Base-by-base conservation (phyloP, 345 rosid genomes). In the Schrenkiella parvula region DNA sequence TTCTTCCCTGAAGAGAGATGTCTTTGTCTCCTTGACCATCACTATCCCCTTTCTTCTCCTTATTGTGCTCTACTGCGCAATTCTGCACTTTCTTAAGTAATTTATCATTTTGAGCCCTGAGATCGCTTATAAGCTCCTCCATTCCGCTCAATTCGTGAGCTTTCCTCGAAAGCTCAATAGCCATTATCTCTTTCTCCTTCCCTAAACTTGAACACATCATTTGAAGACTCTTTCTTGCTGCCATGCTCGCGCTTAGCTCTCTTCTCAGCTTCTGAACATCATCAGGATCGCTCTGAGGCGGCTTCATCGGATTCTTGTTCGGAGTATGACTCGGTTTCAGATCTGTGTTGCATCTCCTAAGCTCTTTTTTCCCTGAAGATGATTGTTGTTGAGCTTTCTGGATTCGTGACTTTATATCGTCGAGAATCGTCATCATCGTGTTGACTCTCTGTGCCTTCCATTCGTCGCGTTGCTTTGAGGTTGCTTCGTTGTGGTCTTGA, bases 201-300 rank as follows among this genome's bases (percentile, higher is more conserved):
- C 98, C 98, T 74, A 92, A 72, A 86, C 98, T 85, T 6, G 89
- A 84, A 68, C 96, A 88, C 88, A 92, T 80, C 42, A 87, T 78
- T 56, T 88, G 96, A 0, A 89, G 87, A 86, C 88, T 89, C 80
- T 85, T 92, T 74, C 83, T 72, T 1, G 93, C 89, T 0, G 81
- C 78, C 72, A 86, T 37, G 61, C 89, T 84, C 21, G 85, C 82
- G 39, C 50, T 81, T 8, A 91, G 77, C 68, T 85, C 84, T 71
- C 47, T 88, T 74, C 85, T 86, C 34, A 88, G 31, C 76, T 63
- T 83, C 12, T 88, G 89, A 41, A 71, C 75, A 62, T 78, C 81
- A n/a, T 68, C 81, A 5, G 11, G 12, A 14, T 87, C 88, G 10
- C 82, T 86, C 23, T 6, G 71, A 19, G 80, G 80, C 0, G 80